Evolutionary conservation across 306 rosid species (phyloP).

Genomic region (Trifolium subterraneum): DNA sequence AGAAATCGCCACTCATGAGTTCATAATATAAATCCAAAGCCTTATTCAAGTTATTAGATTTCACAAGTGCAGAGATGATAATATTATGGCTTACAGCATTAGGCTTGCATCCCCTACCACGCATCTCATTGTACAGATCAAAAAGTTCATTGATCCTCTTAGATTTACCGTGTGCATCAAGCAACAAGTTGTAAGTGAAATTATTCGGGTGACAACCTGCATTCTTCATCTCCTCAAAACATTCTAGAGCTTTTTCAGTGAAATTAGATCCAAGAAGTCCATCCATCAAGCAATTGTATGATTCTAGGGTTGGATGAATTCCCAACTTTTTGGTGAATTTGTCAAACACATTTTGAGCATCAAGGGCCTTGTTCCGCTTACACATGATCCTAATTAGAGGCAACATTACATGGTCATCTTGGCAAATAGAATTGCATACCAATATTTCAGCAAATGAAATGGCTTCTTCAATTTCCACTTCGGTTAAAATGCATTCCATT

Average conservation of each 20-base stretch:
- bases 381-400: constrained; percentile 74
- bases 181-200: constrained; percentile 91
- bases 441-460: constrained; percentile 74
- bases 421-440: constrained; percentile 60
- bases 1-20: constrained; percentile 75
- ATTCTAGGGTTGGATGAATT: constrained; percentile 66
- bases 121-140: constrained; percentile 76
- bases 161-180: constrained; percentile 79
- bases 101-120: constrained; percentile 71
- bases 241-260: constrained; percentile 65
- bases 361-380: constrained; percentile 59
- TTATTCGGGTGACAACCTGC: constrained; percentile 68
- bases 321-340: constrained; percentile 69
- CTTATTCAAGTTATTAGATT: constrained; percentile 54
- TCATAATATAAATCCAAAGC: constrained; percentile 84
- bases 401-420: constrained; percentile 62
- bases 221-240: constrained; percentile 78
- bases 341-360: constrained; percentile 71
- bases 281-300: constrained; percentile 76
- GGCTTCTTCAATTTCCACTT: constrained; percentile 64
- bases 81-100: constrained; percentile 83
- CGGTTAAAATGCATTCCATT: constrained; percentile 71
- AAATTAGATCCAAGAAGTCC: constrained; percentile 69
- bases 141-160: constrained; percentile 68
- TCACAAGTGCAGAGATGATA: constrained; percentile 77